A percentile compares a stretch with the other conserved stretches of the same genome.
phyloP scores from a whole-genome alignment of 345 rosid genomes.

The Lepidium africanum region DNA sequence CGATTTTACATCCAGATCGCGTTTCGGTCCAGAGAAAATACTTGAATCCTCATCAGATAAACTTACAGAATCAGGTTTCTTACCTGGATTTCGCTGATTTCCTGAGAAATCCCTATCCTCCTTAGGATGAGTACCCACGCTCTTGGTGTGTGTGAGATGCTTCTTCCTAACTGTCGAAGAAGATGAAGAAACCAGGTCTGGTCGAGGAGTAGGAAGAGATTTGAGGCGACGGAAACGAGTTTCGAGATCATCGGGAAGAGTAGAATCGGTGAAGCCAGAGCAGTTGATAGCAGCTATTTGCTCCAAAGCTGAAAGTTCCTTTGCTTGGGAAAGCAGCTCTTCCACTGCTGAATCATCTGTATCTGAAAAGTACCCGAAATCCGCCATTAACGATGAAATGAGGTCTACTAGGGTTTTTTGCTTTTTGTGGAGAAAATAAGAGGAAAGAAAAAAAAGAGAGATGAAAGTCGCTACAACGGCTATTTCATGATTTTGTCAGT shows the following conservation, averaged over 20 bases:
- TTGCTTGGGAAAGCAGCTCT: conserved; percentile 55
- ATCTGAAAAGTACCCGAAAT: conserved; percentile 55
- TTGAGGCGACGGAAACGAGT: conserved; percentile 72
- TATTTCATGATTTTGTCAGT: conserved; percentile 32
- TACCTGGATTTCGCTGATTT: conserved; percentile 13
- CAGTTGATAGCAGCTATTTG: conserved; percentile 70
- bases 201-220: conserved; percentile 39
- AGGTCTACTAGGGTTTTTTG: conserved; percentile 4
- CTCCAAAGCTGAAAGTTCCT: conserved; percentile 67
- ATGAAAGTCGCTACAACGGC: conserved; percentile 37
- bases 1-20: conserved; percentile 14
- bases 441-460: not conserved
- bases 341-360: conserved; percentile 78
- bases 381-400: conserved; percentile 38
- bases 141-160: conserved; percentile 18
- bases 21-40: not conserved
- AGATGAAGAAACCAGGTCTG: conserved; percentile 12
- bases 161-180: not conserved
- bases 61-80: not conserved
- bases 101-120: conserved; percentile 10
- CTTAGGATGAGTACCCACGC: not conserved
- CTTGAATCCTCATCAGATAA: conserved; percentile 17
- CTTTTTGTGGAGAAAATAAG: not conserved
- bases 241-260: conserved; percentile 65
- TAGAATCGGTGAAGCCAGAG: conserved; percentile 43